phyloP scores from a whole-genome alignment of 306 rosid genomes.

The Prunus salicina region DNA sequence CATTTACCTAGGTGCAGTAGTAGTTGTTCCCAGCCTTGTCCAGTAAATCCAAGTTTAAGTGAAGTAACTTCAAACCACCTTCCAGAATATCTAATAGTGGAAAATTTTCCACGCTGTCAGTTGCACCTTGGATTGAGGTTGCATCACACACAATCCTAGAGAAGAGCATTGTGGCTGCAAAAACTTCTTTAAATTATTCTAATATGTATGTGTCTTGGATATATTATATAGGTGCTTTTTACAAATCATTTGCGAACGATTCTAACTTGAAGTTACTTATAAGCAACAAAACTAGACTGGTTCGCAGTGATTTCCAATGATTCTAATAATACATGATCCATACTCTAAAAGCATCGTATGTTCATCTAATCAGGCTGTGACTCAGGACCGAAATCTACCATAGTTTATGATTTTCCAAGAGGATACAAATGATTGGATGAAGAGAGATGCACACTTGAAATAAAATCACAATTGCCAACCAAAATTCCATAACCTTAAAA shows the following conservation, averaged over 20 bases:
- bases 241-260: too few species aligned
- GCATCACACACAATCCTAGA: too few species aligned
- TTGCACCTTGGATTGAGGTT: too few species aligned
- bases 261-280: too few species aligned
- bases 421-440: not conserved
- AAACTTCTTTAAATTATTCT: too few species aligned
- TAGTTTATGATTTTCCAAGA: not conserved
- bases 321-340: not conserved
- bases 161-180: too few species aligned
- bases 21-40: constrained; percentile 77
- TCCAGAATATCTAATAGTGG: constrained; percentile 66
- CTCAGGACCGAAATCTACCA: not conserved
- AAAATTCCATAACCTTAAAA: not conserved
- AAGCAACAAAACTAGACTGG: too few species aligned
- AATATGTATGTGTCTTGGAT: too few species aligned
- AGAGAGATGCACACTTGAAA: not conserved
- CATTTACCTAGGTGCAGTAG: constrained; percentile 83
- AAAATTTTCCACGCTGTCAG: not conserved
- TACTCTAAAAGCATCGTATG: not conserved
- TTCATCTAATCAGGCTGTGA: not conserved
- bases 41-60: constrained; percentile 37
- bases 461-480: not conserved
- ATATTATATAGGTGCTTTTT: too few species aligned
- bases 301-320: not conserved
- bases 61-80: constrained; percentile 94